Evolutionary conservation across 2,329 filamentous ascomycete species (phyloP).

Genomic region (Hymenoscyphus fraxineus): DNA sequence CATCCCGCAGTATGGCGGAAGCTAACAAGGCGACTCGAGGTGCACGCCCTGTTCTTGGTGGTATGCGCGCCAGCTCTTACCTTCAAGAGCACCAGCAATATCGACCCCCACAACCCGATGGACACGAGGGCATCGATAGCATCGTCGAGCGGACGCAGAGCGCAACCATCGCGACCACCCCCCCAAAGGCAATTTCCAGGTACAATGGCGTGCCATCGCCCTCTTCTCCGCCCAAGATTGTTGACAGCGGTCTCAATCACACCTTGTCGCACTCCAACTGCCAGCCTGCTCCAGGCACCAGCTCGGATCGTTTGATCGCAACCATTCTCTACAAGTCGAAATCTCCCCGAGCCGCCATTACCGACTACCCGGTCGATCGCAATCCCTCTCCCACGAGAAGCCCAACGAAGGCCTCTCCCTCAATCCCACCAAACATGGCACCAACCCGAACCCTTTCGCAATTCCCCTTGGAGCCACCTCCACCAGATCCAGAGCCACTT

Average conservation of each 20-base stretch:
- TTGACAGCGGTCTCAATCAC: constrained; percentile 60
- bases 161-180: constrained; percentile 39
- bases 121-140: constrained; percentile 60
- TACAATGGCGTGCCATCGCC: constrained; percentile 60
- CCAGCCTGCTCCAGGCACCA: constrained; percentile 47
- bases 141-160: constrained; percentile 55
- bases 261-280: constrained; percentile 62
- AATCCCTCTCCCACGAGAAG: constrained; percentile 32
- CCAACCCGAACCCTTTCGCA: constrained; percentile 55
- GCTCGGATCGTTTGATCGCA: constrained; percentile 52
- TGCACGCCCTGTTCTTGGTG: constrained; percentile 29
- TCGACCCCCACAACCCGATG: constrained; percentile 49
- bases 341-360: constrained; percentile 33
- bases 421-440: constrained; percentile 43
- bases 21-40: constrained; percentile 16
- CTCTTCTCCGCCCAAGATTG: constrained; percentile 55
- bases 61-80: constrained; percentile 58
- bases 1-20: background rate
- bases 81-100: constrained; percentile 62
- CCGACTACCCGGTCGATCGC: constrained; percentile 37
- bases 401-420: constrained; percentile 10
- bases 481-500: constrained; percentile 53
- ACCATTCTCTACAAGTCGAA: constrained; percentile 60
- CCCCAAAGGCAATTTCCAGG: constrained; percentile 39
- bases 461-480: constrained; percentile 56